These are phyloP conservation scores for Rhododendron simsii DNA, from an alignment of 148 eudicot genomes.

Conservation along the genomic window DNA sequence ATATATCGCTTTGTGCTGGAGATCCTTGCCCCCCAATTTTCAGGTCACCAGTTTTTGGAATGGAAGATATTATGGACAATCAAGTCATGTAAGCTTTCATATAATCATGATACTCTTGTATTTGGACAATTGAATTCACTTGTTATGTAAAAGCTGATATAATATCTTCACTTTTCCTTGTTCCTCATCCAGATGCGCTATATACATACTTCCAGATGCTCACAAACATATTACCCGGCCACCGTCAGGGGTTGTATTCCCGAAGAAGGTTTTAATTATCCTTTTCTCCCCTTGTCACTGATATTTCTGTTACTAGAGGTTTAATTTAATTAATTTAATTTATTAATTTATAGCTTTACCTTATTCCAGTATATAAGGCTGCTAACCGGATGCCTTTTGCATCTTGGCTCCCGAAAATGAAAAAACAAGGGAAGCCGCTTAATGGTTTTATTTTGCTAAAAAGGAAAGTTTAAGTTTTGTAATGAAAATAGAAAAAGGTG, in stretches of 20 bases:
- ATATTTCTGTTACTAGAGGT: not conserved
- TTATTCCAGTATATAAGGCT: not conserved
- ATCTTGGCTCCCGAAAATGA: not conserved
- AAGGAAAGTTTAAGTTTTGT: not conserved
- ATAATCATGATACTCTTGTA: not conserved
- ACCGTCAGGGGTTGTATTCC: conserved; percentile 67
- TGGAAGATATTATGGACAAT: conserved; percentile 87
- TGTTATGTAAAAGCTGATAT: not conserved
- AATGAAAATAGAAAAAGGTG: not conserved
- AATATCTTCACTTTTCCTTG: not conserved
- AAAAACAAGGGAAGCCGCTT: not conserved
- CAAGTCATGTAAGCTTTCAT: conserved; percentile 70
- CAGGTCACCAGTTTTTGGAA: conserved; percentile 71
- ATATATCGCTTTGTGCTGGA: conserved; percentile 82
- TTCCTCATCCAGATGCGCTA: conserved; percentile 59
- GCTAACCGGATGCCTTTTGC: not conserved
- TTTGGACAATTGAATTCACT: not conserved
- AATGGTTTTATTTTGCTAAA: not conserved
- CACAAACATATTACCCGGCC: conserved; percentile 74
- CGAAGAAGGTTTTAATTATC: conserved; percentile 49
- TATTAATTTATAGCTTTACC: not conserved
- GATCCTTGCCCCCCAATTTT: conserved; percentile 93
- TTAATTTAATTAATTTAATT: not conserved
- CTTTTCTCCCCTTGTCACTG: not conserved
- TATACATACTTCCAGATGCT: conserved; percentile 82